Conservation (phyloP, 2,329 filamentous ascomycete species). For the Colletotrichum theobromicola region DNA sequence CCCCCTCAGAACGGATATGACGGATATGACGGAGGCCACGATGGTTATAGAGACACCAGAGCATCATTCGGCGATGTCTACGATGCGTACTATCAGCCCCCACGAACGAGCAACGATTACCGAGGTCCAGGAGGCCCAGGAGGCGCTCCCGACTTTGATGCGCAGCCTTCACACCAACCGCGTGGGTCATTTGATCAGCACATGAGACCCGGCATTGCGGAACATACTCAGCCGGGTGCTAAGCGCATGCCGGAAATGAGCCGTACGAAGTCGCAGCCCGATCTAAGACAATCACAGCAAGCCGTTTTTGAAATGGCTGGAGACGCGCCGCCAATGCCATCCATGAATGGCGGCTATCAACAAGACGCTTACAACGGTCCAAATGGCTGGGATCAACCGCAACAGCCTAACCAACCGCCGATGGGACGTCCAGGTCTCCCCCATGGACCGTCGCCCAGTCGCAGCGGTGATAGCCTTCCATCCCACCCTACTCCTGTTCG, state of each 20-base stretch:
- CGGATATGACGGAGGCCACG: conserved; percentile 33
- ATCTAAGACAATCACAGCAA: conserved; percentile 66
- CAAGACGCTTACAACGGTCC: conserved; percentile 13
- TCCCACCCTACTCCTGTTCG: conserved; percentile 69
- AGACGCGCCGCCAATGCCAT: conserved; percentile 63
- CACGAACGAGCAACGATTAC: conserved; percentile 27
- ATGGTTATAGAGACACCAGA: conserved; percentile 35
- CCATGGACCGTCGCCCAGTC: conserved; percentile 31
- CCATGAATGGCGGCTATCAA: conserved; percentile 33
- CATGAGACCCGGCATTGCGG: conserved; percentile 40
- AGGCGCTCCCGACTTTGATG: conserved; percentile 48
- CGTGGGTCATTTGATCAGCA: conserved; percentile 54
- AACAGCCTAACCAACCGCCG: background rate
- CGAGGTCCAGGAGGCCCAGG: conserved; percentile 2
- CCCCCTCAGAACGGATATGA: conserved; percentile 31
- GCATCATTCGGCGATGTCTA: conserved; percentile 27
- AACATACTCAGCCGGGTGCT: conserved; percentile 53
- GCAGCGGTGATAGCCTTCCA: conserved; percentile 54
- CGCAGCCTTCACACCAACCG: conserved; percentile 24
- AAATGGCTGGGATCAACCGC: conserved; percentile 20
- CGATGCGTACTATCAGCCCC: conserved; percentile 27
- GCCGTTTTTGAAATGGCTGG: conserved; percentile 78
- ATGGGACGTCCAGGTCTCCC: conserved; percentile 28
- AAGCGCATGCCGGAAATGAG: conserved; percentile 59
- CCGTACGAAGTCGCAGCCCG: conserved; percentile 71